Conservation (phyloP, 2,329 filamentous ascomycete genomes). For the Sporothrix schenckii region DNA sequence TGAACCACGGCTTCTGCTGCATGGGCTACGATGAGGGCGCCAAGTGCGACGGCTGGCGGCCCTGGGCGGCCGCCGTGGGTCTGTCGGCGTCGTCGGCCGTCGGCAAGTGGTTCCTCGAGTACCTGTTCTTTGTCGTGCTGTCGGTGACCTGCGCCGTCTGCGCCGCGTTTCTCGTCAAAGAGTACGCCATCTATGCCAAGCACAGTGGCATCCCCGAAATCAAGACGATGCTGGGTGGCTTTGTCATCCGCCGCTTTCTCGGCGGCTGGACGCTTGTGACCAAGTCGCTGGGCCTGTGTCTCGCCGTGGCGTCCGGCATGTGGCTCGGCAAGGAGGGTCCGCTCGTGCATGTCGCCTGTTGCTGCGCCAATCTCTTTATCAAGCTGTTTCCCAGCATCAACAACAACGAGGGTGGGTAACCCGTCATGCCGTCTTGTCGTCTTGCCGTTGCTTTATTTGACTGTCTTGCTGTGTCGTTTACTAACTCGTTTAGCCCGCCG, state of each 20-base stretch:
- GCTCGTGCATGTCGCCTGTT: conserved; percentile 93
- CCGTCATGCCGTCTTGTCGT: neutral
- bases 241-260: conserved; percentile 86
- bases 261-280: conserved; percentile 85
- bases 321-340: conserved; percentile 98
- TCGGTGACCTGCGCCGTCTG: conserved; percentile 79
- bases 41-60: conserved; percentile 83
- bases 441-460: neutral
- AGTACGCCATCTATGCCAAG: conserved; percentile 84
- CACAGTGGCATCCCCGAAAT: conserved; percentile 98
- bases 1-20: conserved; percentile 91
- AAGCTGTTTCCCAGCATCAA: conserved; percentile 82
- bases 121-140: conserved; percentile 81
- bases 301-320: conserved; percentile 90
- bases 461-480: neutral
- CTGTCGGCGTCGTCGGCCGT: conserved; percentile 57
- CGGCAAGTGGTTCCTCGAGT: conserved; percentile 81
- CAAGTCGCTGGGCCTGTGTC: conserved; percentile 85
- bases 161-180: conserved; percentile 77
- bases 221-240: conserved; percentile 92
- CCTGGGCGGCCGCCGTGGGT: conserved; percentile 77
- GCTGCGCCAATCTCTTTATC: conserved; percentile 92
- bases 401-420: conserved; percentile 72
- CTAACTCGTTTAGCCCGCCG: conserved; percentile 59
- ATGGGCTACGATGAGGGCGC: conserved; percentile 83